phyloP scores from a whole-genome alignment of 2,329 filamentous ascomycete species.

The Metarhizium anisopliae region DNA sequence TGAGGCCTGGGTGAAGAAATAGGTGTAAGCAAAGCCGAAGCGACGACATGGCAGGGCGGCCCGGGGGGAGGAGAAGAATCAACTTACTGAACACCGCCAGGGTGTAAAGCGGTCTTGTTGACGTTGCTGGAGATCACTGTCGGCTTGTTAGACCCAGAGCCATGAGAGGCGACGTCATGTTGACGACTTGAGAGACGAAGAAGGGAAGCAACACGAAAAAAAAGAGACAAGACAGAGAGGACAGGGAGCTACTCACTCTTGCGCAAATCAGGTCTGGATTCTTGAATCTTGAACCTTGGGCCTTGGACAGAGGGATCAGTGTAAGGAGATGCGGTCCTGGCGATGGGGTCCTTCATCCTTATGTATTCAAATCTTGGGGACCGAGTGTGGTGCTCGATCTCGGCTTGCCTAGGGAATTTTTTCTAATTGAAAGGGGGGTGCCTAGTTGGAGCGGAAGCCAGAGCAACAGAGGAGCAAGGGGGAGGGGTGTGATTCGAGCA shows the following conservation, averaged over 20 bases:
- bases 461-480: background rate
- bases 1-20: conserved; percentile 50
- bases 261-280: conserved; percentile 28
- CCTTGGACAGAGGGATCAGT: conserved; percentile 29
- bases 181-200: background rate
- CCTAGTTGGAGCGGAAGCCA: conserved; percentile 4
- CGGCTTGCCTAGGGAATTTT: conserved; percentile 5
- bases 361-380: conserved; percentile 24
- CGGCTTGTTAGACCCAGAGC: background rate
- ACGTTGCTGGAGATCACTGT: conserved; percentile 52
- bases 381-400: conserved; percentile 6
- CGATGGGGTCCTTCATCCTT: conserved; percentile 31
- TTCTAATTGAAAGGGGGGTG: background rate
- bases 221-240: background rate
- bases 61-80: conserved; percentile 3
- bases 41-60: background rate
- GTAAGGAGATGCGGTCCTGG: conserved; percentile 28
- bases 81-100: conserved; percentile 82
- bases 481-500: conserved; percentile 8
- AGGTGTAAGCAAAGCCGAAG: conserved; percentile 1
- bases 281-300: conserved; percentile 28
- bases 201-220: background rate
- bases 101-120: conserved; percentile 91
- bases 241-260: conserved; percentile 27
- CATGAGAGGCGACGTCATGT: background rate